Conservation (phyloP, 129 eudicot species). For the Lonicera japonica region DNA sequence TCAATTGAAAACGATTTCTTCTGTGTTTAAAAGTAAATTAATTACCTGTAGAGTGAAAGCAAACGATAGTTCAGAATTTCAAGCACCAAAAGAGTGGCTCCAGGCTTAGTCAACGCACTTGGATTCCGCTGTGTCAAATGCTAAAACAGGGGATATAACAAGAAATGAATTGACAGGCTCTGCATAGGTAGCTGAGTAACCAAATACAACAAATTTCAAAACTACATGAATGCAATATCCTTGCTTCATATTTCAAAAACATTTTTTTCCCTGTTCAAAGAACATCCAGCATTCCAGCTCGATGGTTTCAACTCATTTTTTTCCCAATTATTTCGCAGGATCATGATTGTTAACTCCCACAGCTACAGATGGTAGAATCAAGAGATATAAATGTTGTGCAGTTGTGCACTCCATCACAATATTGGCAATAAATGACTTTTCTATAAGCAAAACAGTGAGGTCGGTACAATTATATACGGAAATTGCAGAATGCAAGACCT, state of each 20-base stretch:
- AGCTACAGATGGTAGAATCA: neutral
- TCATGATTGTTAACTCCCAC: neutral
- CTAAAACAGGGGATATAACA: constrained; percentile 22
- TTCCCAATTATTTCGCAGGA: neutral
- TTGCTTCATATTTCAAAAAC: neutral
- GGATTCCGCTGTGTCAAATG: constrained; percentile 87
- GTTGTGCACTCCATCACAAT: neutral
- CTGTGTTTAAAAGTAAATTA: constrained; percentile 1
- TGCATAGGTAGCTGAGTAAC: neutral
- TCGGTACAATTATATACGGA: neutral
- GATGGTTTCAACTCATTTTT: neutral
- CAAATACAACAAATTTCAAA: neutral
- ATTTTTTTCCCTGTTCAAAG: neutral
- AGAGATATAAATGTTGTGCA: no score
- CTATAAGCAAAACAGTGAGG: neutral
- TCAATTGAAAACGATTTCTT: neutral
- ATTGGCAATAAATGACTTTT: neutral
- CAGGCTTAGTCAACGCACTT: constrained; percentile 65
- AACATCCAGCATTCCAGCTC: neutral
- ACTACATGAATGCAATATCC: neutral
- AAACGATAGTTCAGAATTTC: constrained; percentile 91
- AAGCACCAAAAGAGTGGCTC: constrained; percentile 79
- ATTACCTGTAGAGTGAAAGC: constrained; percentile 91
- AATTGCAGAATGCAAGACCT: neutral
- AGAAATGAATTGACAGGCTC: neutral